Evolutionary conservation across 2,329 filamentous ascomycete genomes (phyloP).

Genomic region (Alternaria novae-zelandiae): DNA sequence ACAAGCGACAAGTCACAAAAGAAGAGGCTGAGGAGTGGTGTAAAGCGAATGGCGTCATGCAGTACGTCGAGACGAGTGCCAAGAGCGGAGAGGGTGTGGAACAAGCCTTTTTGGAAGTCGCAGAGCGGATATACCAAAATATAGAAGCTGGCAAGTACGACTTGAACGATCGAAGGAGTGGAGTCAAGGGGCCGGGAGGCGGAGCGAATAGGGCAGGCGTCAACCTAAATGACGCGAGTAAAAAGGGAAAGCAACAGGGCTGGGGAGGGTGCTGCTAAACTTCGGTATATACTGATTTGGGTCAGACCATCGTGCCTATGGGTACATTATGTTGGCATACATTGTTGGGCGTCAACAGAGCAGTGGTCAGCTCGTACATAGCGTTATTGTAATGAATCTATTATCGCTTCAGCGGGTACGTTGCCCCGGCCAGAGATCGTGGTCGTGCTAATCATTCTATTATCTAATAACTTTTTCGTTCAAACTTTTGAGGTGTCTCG

Average conservation of each 20-base stretch:
- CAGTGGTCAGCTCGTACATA: not conserved
- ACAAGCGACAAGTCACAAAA: conserved; percentile 78
- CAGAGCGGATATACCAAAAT: conserved; percentile 94
- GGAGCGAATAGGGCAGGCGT: conserved; percentile 51
- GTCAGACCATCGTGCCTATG: not conserved
- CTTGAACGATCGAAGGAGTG: conserved; percentile 87
- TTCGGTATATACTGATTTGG: not conserved
- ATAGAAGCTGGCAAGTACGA: conserved; percentile 96
- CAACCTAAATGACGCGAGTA: conserved; percentile 51
- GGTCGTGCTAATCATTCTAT: not conserved
- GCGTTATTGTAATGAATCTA: conserved; percentile 2
- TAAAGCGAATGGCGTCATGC: conserved; percentile 79
- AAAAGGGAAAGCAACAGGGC: conserved; percentile 41
- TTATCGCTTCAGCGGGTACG: not conserved
- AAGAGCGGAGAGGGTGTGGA: conserved; percentile 97
- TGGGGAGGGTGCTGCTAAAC: conserved; percentile 43
- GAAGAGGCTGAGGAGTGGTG: conserved; percentile 93
- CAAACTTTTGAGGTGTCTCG: not conserved
- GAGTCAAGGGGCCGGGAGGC: conserved; percentile 76
- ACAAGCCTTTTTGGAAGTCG: conserved; percentile 88
- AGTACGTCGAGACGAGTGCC: conserved; percentile 95
- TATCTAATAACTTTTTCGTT: not conserved
- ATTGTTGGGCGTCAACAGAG: not conserved
- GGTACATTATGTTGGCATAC: not conserved
- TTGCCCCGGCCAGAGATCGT: not conserved